Evolutionary conservation across 495 filamentous ascomycete genomes (phyloP).

Genomic region (Hypoxylon lenormandii): DNA sequence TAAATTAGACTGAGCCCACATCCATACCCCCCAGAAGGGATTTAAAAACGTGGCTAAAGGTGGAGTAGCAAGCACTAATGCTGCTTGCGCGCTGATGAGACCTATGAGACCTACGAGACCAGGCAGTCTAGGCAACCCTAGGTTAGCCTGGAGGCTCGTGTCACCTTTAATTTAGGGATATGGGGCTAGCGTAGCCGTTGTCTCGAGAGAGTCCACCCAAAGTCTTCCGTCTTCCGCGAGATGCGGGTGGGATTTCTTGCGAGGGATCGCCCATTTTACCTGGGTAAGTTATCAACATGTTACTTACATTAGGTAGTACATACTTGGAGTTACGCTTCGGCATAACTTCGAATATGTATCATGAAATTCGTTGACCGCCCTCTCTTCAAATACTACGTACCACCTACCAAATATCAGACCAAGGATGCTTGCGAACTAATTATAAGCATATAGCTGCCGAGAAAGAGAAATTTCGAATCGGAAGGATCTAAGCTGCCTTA

Average conservation of each 20-base stretch:
- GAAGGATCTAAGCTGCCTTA: constrained; percentile 33
- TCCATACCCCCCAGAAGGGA: constrained; percentile 24
- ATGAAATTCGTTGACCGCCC: background rate
- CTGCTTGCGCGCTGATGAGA: constrained; percentile 27
- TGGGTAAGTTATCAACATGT: background rate
- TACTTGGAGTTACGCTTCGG: too few species aligned
- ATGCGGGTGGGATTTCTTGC: constrained; percentile 13
- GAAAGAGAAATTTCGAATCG: constrained; percentile 7
- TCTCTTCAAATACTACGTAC: constrained; percentile 28
- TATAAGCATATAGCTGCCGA: constrained; percentile 25
- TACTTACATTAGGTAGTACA: too few species aligned
- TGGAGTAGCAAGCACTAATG: constrained; percentile 34
- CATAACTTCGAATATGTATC: constrained; percentile 26
- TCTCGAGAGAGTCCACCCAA: constrained; percentile 10
- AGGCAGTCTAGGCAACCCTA: too few species aligned
- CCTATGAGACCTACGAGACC: constrained; percentile 20
- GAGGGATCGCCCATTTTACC: constrained; percentile 10
- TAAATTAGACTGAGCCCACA: constrained; percentile 19
- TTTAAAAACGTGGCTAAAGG: constrained; percentile 44
- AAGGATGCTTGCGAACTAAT: constrained; percentile 23
- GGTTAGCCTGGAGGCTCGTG: constrained; percentile 29
- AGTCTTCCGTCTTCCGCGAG: constrained; percentile 17
- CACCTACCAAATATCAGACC: background rate
- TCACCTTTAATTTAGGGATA: constrained; percentile 44
- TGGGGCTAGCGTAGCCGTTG: constrained; percentile 11